phyloP scores from a whole-genome alignment of 2,329 filamentous ascomycete genomes.

The Fusarium duplospermum region DNA sequence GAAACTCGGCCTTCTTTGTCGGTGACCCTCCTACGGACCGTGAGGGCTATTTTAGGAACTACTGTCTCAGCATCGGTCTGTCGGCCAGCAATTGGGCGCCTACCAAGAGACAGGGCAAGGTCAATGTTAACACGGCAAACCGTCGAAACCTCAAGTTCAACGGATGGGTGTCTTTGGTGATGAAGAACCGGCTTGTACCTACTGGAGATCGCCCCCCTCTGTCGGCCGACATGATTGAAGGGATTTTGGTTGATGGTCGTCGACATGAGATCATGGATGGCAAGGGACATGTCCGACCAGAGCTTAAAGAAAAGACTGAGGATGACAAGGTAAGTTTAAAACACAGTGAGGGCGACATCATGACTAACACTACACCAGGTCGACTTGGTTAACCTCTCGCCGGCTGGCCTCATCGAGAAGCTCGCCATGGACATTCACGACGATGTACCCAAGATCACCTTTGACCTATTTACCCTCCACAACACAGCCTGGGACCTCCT shows the following conservation, averaged over 20 bases:
- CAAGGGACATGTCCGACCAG: constrained; percentile 6
- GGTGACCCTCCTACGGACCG: constrained; percentile 26
- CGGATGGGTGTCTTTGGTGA: constrained; percentile 7
- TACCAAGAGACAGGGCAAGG: constrained; percentile 10
- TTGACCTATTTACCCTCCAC: constrained; percentile 31
- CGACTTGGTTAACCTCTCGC: background rate
- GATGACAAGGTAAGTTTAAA: background rate
- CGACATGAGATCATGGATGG: constrained; percentile 1
- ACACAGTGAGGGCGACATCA: background rate
- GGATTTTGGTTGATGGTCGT: constrained; percentile 9
- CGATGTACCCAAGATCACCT: constrained; percentile 7
- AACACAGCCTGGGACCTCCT: constrained; percentile 8
- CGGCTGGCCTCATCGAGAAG: constrained; percentile 6
- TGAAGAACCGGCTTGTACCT: background rate
- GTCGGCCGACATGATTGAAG: constrained; percentile 5
- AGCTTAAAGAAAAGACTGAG: background rate
- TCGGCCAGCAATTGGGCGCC: constrained; percentile 36
- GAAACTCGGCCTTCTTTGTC: constrained; percentile 35
- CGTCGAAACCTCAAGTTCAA: constrained; percentile 27
- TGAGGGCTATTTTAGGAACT: constrained; percentile 40
- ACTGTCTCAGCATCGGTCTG: constrained; percentile 28
- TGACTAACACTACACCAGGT: constrained; percentile 7
- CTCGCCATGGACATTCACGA: constrained; percentile 12
- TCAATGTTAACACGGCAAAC: constrained; percentile 19
- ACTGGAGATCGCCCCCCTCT: background rate